Base-by-base conservation (phyloP, 495 filamentous ascomycete genomes). In the Talaromyces stipitatus region DNA sequence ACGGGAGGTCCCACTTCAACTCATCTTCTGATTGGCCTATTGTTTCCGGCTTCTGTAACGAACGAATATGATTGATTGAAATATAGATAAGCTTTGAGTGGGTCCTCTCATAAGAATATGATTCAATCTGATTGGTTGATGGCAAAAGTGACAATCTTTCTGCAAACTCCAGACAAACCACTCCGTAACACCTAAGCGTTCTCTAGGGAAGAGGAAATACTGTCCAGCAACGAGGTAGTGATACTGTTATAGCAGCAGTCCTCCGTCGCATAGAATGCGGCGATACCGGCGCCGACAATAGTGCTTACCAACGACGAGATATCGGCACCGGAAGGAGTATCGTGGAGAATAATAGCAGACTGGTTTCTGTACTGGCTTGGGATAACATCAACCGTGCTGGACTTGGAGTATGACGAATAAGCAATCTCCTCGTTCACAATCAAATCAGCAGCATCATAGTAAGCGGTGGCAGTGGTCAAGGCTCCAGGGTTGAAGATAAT, bases 401-500 rank as follows among this genome's bases (percentile, higher is more conserved):
- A 32, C 28, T 43, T 11, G 10, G 33, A 41, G 33, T 46, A 55
- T 20, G 54, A 28, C 3, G 54, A 55, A 23, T 55, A 55, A 29
- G 36, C 36, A 46, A 32, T 27, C 24, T 55, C 54, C 4, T 18
- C 4, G 36, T 43, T 30, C 3, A 55, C 54, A 3, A 55, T 55
- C n/a, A 55, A 36, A 33, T 55, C 26, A 6, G 54, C 54, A 16
- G 54, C 54, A 8, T 55, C 38, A 28, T 43, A 55, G 26, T 43
- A 55, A 12, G 33, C 32, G 7, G 54, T 8, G 14, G 36, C 54
- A 45, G 54, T 55, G 16, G 36, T 41, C 20, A 45, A 11, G n/a
- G 54, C 22, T 8, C 54, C 54, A 18, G 54, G 54, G 54, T 55
- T 55, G 26, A 55, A 55, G 24, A 55, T n/a, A 14, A 46, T 41